These are phyloP conservation scores for Paramecium sonneborni DNA, from an alignment of 73 alveolate genomes.

Conservation along the genomic window DNA sequence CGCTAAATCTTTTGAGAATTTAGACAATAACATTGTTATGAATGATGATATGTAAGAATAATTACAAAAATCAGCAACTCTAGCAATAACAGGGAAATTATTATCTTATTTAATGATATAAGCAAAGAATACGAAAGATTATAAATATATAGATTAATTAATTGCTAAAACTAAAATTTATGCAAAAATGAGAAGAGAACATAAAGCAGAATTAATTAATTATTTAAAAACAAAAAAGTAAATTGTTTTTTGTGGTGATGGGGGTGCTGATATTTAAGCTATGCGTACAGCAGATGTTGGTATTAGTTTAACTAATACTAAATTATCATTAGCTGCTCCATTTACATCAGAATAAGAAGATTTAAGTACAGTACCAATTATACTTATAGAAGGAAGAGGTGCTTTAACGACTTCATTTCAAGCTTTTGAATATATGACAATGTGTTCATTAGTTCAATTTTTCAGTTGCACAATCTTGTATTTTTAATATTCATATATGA, in stretches of 20 bases:
- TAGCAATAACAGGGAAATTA: not conserved
- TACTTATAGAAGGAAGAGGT: slow-evolving; percentile 18
- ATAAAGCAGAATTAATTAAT: not conserved
- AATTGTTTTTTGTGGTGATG: slow-evolving; percentile 43
- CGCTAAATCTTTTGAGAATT: not conserved
- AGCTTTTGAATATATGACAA: slow-evolving; percentile 23
- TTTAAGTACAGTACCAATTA: not conserved
- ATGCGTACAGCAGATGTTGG: slow-evolving; percentile 48
- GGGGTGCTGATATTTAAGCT: slow-evolving; percentile 46
- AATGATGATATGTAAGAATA: not conserved
- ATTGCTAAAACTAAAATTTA: slow-evolving; percentile 9
- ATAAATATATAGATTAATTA: not conserved
- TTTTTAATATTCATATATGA: slow-evolving; percentile 38
- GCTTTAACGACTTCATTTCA: slow-evolving; percentile 27
- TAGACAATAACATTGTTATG: not conserved
- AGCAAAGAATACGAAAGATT: not conserved
- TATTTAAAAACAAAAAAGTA: not conserved
- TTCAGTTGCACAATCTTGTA: slow-evolving; percentile 34
- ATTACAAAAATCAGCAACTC: not conserved
- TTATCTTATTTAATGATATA: not conserved
- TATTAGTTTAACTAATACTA: not conserved
- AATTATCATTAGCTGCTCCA: slow-evolving; percentile 43
- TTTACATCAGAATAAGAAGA: slow-evolving; percentile 6
- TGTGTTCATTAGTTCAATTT: slow-evolving; percentile 22
- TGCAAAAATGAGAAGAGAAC: slow-evolving; percentile 25